Evolutionary conservation across 1,139 yeast genomes (phyloP), one percentile per base, ranked within the genome.

Genomic region (Geotrichum citri-aurantii): DNA sequence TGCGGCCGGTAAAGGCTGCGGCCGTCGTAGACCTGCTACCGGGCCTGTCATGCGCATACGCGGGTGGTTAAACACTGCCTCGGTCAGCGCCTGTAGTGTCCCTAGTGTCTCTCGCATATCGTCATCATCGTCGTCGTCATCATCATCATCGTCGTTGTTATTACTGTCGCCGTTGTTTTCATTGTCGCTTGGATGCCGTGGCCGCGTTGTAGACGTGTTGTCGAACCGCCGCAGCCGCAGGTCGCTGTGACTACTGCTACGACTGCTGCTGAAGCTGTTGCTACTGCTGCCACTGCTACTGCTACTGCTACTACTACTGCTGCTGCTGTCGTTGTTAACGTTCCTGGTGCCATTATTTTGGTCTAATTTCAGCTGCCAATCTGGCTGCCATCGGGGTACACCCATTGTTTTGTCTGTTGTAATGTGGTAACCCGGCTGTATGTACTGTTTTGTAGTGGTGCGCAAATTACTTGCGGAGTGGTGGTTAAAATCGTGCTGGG

Each of bases 331-430:
- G 8, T n/a, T 42, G 14, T 14, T 42, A 21, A 6, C 14, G 46
- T 6, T 7, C 7, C 21, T 42, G 12, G 47, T 42, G 47, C 24
- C 21, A 4, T 21, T 7, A 10, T 11, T 6, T 17, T 42, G 47
- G 47, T 42, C 21, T 10, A 12, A n/a, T 14, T 19, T 42, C 10
- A 21, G 21, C 12, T 11, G 3, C 37, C 37, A 11, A 8, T 31
- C 12, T 31, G 37, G 27, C 23, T 51, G 29, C 54, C 54, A 51
- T 51, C 37, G 40, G 7, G 54, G 54, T 27, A 51, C 54, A 8
- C 54, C 54, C 54, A 51, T 51, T 21, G 33, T 26, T 48, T 19
- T 10, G 11, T 3, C 11, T 31, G 10, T 31, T 31, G 37, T 31
- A 31, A 31, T 31, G 11, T 10, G 37, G 37, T 31, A 31, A 14